phyloP scores from a whole-genome alignment of 2,329 filamentous ascomycete genomes.

The Graphilbum sp. region DNA sequence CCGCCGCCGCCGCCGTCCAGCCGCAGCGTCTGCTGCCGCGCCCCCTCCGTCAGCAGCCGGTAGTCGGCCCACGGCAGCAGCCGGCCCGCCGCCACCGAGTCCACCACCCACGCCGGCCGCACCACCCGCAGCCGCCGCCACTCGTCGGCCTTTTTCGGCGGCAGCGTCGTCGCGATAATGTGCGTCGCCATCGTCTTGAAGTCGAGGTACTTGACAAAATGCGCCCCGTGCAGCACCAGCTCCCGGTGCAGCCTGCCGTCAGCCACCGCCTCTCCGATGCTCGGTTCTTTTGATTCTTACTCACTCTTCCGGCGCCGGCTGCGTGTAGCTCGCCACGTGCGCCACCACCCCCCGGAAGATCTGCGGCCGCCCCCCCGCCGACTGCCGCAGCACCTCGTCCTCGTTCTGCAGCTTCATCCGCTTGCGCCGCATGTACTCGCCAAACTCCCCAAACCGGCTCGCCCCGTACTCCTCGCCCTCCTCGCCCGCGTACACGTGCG shows the following conservation, averaged over 20 bases:
- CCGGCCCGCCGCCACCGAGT: constrained; percentile 68
- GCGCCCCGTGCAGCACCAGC: constrained; percentile 85
- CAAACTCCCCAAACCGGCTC: constrained; percentile 77
- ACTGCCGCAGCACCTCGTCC: constrained; percentile 62
- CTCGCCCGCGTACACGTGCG: constrained; percentile 62
- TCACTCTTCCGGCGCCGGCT: constrained; percentile 70
- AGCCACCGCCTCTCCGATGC: no score
- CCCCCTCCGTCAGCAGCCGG: constrained; percentile 69
- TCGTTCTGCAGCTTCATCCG: constrained; percentile 95
- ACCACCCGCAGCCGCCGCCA: constrained; percentile 81
- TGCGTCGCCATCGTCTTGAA: constrained; percentile 91
- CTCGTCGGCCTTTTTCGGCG: constrained; percentile 84
- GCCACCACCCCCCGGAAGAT: constrained; percentile 87
- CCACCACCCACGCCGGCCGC: constrained; percentile 85
- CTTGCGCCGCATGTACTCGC: constrained; percentile 87
- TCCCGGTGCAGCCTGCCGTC: constrained; percentile 51
- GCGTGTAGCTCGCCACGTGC: constrained; percentile 91
- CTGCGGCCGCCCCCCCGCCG: constrained; percentile 52
- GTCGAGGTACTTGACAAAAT: constrained; percentile 87
- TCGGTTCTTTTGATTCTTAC: no score
- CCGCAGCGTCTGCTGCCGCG: constrained; percentile 60
- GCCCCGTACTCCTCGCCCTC: constrained; percentile 79
- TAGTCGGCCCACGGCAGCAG: constrained; percentile 78
- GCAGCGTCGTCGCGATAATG: constrained; percentile 79
- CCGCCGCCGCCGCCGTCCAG: constrained; percentile 41